phyloP scores from a whole-genome alignment of 2,329 filamentous ascomycete species.

The Beauveria rudraprayagi region DNA sequence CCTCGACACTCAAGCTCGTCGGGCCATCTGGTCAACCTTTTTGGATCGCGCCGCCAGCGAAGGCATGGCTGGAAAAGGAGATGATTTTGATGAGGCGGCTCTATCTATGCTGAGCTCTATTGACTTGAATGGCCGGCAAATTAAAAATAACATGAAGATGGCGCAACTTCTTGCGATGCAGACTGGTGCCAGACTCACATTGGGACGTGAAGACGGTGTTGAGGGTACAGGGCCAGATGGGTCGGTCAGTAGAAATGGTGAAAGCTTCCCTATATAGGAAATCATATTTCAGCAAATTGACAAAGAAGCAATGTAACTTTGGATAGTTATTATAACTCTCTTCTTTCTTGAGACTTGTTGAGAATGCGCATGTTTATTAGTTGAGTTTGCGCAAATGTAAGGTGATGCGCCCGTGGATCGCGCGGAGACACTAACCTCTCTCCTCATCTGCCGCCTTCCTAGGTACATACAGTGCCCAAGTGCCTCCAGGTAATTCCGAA shows the following conservation, averaged over 20 bases:
- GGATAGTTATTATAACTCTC: too few relatives aligned
- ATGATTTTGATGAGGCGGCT: slow-evolving; percentile 56
- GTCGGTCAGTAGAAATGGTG: neutral
- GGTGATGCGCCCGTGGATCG: too few relatives aligned
- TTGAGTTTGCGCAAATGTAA: too few relatives aligned
- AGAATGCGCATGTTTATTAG: too few relatives aligned
- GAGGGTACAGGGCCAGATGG: slow-evolving; percentile 51
- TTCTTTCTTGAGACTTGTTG: too few relatives aligned
- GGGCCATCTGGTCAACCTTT: slow-evolving; percentile 77
- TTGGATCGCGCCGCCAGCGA: slow-evolving; percentile 59
- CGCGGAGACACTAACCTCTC: too few relatives aligned
- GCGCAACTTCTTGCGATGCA: slow-evolving; percentile 76
- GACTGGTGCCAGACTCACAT: slow-evolving; percentile 60
- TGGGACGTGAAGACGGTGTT: slow-evolving; percentile 75
- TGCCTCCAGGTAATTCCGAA: too few relatives aligned
- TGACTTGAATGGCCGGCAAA: slow-evolving; percentile 59
- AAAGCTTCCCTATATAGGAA: neutral
- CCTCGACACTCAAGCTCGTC: slow-evolving; percentile 63
- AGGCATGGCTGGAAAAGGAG: slow-evolving; percentile 53
- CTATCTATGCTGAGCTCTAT: slow-evolving; percentile 57
- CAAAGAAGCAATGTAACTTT: too few relatives aligned
- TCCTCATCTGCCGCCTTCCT: too few relatives aligned
- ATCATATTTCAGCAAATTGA: neutral
- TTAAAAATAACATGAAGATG: slow-evolving; percentile 81
- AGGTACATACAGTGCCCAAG: too few relatives aligned